Evolutionary conservation across 2,329 filamentous ascomycete genomes (phyloP), one percentile per base, ranked within the genome.

Genomic region (Zasmidium cellare): DNA sequence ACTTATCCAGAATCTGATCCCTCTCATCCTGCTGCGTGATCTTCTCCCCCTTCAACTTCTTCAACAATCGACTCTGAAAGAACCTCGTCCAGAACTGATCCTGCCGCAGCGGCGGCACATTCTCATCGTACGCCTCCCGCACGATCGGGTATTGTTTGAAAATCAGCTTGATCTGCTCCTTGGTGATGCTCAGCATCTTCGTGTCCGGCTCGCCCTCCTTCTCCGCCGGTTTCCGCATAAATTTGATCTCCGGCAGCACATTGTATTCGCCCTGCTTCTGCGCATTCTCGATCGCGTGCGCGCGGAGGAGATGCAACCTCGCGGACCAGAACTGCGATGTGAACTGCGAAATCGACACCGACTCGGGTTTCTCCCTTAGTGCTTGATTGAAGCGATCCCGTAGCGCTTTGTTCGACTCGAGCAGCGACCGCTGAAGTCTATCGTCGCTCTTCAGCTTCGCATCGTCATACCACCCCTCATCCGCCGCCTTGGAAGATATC

Each of bases 281-380:
- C 58, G 85, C 87, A 55, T 84, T 87, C 75, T 97, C 92, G 47
- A 96, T 94, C 1, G 92, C 92, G 76, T 97, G 90, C 0, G 93
- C 89, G 12, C 94, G 89, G 25, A 99, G 82, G 28, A 97, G 79
- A 72, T 91, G 91, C 48, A 92, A 84, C 47, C 96, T 84, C 1
- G 91, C 91, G 1, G 91, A 91, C 94, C 94, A 99, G 77, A 99
- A 99, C 72, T 97, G 93, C 1, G 86, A 81, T 65, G 93, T 92
- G 74, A 97, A 96, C 46, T 92, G 88, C 1, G 84, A 84, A 24
- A 89, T 86, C 0, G 88, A 88, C 60, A 97, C 88, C 1, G 89
- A 87, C 7, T 93, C 89, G 0, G 93, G 92, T 70, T 96, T 96
- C 9, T 90, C 89, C 53, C 84, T 82, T 50, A 92, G 80, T 0